Percentiles rank a stretch among this genome's conserved stretches.
phyloP scores from a whole-genome alignment of 2,329 filamentous ascomycete genomes.

The Aspergillus sojae region DNA sequence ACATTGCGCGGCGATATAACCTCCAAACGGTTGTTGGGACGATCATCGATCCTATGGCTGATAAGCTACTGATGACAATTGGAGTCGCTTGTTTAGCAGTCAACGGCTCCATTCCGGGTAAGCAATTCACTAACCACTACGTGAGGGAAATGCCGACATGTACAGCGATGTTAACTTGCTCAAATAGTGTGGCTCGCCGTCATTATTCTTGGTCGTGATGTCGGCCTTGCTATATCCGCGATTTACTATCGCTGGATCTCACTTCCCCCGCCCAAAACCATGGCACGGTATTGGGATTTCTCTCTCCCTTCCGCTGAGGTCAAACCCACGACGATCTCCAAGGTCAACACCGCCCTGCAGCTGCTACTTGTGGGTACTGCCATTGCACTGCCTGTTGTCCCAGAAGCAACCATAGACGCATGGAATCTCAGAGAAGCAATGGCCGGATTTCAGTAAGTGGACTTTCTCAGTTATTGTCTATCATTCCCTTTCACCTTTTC shows the following conservation, averaged over 20 bases:
- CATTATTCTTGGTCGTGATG: conserved; percentile 89
- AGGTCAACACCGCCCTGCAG: conserved; percentile 90
- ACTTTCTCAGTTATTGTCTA: conserved; percentile 2
- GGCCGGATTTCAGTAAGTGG: conserved; percentile 48
- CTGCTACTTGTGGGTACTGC: conserved; percentile 82
- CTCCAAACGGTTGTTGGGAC: conserved; percentile 92
- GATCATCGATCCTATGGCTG: conserved; percentile 94
- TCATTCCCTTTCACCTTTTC: neutral
- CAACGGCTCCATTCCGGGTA: conserved; percentile 79
- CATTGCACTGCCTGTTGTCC: conserved; percentile 76
- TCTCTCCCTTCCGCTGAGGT: conserved; percentile 66
- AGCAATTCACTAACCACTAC: conserved; percentile 30
- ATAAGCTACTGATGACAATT: conserved; percentile 94
- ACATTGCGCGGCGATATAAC: conserved; percentile 85
- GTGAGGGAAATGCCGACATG: neutral
- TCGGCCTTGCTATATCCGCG: conserved; percentile 78
- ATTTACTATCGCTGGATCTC: conserved; percentile 97
- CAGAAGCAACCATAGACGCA: conserved; percentile 54
- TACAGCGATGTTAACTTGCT: conserved; percentile 1
- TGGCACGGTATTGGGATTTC: conserved; percentile 95
- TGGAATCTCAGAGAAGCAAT: conserved; percentile 66
- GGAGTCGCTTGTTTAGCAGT: conserved; percentile 81
- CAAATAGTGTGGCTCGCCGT: conserved; percentile 75
- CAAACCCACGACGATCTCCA: conserved; percentile 48
- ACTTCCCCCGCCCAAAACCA: conserved; percentile 88